phyloP scores from a whole-genome alignment of 2,329 filamentous ascomycete genomes.

The Aphanocladium album region DNA sequence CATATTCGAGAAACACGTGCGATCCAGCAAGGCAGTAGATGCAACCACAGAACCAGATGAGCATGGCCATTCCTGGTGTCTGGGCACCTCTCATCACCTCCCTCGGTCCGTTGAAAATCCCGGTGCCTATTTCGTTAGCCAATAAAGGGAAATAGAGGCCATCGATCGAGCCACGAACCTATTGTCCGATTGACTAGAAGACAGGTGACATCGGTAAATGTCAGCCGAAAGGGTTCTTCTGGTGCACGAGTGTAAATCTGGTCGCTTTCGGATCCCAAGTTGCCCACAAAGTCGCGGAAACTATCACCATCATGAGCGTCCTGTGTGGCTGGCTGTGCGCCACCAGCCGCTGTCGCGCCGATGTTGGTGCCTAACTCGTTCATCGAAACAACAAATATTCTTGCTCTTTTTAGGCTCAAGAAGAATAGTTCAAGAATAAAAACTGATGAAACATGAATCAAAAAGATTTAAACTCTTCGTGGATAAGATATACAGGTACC shows the following conservation, averaged over 20 bases:
- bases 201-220: constrained; percentile 32
- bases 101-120: constrained; percentile 32
- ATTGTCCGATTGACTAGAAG: constrained; percentile 34
- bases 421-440: background rate
- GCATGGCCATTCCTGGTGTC: constrained; percentile 30
- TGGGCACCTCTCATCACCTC: constrained; percentile 29
- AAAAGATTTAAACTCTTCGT: background rate
- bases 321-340: background rate
- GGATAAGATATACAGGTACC: background rate
- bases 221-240: constrained; percentile 29
- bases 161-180: constrained; percentile 22
- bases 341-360: background rate
- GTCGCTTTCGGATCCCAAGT: constrained; percentile 15
- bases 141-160: background rate
- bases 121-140: constrained; percentile 27
- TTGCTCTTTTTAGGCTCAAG: background rate
- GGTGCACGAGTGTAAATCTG: constrained; percentile 30
- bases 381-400: background rate
- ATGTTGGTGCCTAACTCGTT: background rate
- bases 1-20: constrained; percentile 40
- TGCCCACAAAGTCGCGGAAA: background rate
- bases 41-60: constrained; percentile 36
- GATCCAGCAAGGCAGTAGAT: constrained; percentile 33
- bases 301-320: background rate
- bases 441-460: background rate